A percentile compares a stretch with the other conserved stretches of the same genome.
These are phyloP conservation scores for Collybiopsis luxurians DNA, from an alignment of 768 basidiomycete species.

Conservation along the genomic window DNA sequence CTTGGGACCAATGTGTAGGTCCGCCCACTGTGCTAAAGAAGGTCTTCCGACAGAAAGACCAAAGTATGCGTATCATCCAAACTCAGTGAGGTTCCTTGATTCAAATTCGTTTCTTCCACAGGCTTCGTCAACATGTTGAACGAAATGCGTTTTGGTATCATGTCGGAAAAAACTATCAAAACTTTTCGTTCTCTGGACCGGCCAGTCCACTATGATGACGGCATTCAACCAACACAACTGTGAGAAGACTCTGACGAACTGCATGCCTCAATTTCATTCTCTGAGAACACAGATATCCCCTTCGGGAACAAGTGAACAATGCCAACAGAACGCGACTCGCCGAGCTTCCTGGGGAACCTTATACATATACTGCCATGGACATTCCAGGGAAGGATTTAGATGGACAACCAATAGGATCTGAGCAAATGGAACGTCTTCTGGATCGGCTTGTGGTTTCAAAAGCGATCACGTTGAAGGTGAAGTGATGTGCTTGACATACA, in stretches of 20 bases:
- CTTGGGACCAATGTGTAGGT: conserved; percentile 69
- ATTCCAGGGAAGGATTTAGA: conserved; percentile 42
- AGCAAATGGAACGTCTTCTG: conserved; percentile 41
- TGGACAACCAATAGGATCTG: conserved; percentile 27
- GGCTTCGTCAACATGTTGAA: conserved; percentile 87
- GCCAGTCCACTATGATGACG: conserved; percentile 59
- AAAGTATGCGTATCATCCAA: conserved; percentile 38
- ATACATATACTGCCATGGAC: conserved; percentile 45
- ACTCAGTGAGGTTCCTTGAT: background rate
- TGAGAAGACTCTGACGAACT: conserved; percentile 27
- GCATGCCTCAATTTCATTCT: background rate
- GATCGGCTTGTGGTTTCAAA: conserved; percentile 61
- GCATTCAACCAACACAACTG: conserved; percentile 82
- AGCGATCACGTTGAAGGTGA: conserved; percentile 46
- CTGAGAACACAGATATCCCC: conserved; percentile 53
- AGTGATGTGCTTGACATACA: background rate
- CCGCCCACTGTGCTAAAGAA: conserved; percentile 54
- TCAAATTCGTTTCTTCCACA: conserved; percentile 14
- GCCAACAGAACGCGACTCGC: conserved; percentile 57
- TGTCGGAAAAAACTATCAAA: conserved; percentile 39
- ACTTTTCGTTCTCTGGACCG: conserved; percentile 60
- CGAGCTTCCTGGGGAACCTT: conserved; percentile 34
- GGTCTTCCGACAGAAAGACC: conserved; percentile 89
- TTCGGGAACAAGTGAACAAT: conserved; percentile 65
- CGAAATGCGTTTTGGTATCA: conserved; percentile 74